Base-by-base conservation (phyloP, 2,329 filamentous ascomycete genomes). In the Fusarium sp. region DNA sequence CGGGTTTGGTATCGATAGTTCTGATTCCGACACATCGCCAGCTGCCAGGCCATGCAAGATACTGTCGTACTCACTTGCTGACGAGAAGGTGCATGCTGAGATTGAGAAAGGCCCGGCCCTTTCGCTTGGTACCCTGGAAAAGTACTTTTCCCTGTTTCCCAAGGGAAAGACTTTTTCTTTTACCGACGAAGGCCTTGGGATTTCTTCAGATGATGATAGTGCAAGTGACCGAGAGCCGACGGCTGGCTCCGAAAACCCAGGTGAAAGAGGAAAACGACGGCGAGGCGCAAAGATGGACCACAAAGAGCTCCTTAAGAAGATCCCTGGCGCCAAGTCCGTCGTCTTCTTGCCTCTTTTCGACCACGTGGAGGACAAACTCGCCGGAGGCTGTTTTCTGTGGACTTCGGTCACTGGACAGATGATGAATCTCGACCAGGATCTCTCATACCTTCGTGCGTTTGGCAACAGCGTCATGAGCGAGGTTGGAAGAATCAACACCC, bases 401-500 rank as follows among this genome's bases (percentile, higher is more conserved):
- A 81, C 81, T 1, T 78, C 80, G 0, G 76, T 79, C 0, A 71
- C 77, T 0, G 80, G 81, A 22, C 80, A 78, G n/a, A 78, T 83
- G 76, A 82, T 83, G 69, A 82, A 80, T 37, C 76, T 82, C 30
- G 81, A 82, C n/a, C 75, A 80, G 25, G 82, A 82, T 15, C 67
- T 84, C 2, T 81, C 82, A 0, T 79, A 79, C 47, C 20, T 87
- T 87, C 74, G 75, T 1, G 76, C 76, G 1, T 78, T 78, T 9
- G 67, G 76, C 11, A 78, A 73, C 45, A 77, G 76, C 38, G 76
- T 78, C 59, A 90, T 90, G 85, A 86, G 85, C 14, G 87, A 91
- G 65, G 82, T 90, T 8, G 86, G 86, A 0, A 83, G 88, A n/a
- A 82, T 90, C 56, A 87, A 90, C 67, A 87, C 87, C 0, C 80